Base-by-base conservation (phyloP, 495 filamentous ascomycete genomes). In the Lepidopterella palustris region DNA sequence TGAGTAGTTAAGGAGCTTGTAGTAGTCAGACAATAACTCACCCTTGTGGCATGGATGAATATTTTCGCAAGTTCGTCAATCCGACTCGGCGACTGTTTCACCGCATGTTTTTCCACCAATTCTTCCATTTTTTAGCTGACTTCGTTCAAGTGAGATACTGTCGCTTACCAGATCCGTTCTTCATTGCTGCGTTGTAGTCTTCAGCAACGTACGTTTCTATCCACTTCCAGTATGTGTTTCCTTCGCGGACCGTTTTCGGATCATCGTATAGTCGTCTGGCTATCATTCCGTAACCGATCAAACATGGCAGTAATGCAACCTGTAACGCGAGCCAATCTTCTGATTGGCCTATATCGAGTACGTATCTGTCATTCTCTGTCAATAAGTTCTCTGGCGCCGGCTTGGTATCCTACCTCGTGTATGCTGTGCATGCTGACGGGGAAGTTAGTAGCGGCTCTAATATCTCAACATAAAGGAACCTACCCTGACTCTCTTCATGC, bases 151-250 rank as follows among this genome's bases (percentile, higher is more conserved):
- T 26, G 4, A 24, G 53, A 9, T 52, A 24, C 20, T 76, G 21
- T 49, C 0, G 28, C 28, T 42, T 39, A 89, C 89, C 84, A 52
- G 78, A 82, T 45, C 87, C 88, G 2, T 81, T 74, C 57, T 73
- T 75, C 35, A 92, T 84, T 8, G 88, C 86, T 48, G 85, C 76
- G 3, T 74, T 70, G 63, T 92, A 95, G 68, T 93, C 88, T 15
- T 88, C 84, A 4, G 82, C 85, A 11, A 86, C 82, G 72, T 96
- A 96, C 60, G 87, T 92, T 70, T 89, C 73, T 48, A 97, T 88
- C 92, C 92, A 97, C 52, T 85, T 80, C 85, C 85, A 92, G 74
- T 92, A 97, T n/a, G 73, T 74, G 70, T 95, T 96, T 1, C 81
- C 85, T 47, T 86, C 78, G 48, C 72, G 70, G 53, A 82, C 80